These are phyloP conservation scores for Cytospora schulzeri DNA, from an alignment of 2,329 filamentous ascomycete species.

Conservation along the genomic window DNA sequence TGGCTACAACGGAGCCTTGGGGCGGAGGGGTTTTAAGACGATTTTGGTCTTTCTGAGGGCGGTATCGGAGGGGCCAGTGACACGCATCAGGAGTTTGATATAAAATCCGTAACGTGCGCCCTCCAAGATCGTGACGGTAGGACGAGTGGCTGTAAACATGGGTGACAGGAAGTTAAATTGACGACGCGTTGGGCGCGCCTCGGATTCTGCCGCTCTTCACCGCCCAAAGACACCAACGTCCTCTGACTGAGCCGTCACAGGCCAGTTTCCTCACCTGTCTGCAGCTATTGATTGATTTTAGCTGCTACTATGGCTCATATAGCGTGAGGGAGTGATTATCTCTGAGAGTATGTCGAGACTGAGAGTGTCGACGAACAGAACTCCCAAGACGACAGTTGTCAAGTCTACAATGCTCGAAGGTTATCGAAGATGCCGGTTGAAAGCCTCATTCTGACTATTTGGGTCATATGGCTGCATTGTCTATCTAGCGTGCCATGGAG, in stretches of 20 bases:
- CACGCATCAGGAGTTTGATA: background rate
- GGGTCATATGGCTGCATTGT: background rate
- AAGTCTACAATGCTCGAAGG: no score
- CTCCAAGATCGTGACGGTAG: background rate
- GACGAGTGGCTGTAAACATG: background rate
- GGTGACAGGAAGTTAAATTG: background rate
- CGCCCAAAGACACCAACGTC: background rate
- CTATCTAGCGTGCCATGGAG: background rate
- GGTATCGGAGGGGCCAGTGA: no score
- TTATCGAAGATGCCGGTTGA: background rate
- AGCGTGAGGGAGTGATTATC: no score
- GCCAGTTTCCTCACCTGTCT: no score
- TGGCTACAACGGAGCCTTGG: background rate
- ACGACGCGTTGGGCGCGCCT: no score
- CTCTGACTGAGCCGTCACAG: background rate
- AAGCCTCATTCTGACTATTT: background rate
- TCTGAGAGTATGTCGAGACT: no score
- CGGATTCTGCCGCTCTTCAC: conserved; percentile 12
- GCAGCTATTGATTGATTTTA: no score
- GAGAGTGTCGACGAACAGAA: no score
- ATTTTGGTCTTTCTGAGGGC: background rate
- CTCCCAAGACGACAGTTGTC: no score
- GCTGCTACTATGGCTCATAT: no score
- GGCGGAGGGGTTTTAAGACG: background rate
- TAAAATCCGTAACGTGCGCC: background rate